These are phyloP conservation scores for Neurospora terricola DNA, from an alignment of 495 filamentous ascomycete genomes.

Conservation along the genomic window DNA sequence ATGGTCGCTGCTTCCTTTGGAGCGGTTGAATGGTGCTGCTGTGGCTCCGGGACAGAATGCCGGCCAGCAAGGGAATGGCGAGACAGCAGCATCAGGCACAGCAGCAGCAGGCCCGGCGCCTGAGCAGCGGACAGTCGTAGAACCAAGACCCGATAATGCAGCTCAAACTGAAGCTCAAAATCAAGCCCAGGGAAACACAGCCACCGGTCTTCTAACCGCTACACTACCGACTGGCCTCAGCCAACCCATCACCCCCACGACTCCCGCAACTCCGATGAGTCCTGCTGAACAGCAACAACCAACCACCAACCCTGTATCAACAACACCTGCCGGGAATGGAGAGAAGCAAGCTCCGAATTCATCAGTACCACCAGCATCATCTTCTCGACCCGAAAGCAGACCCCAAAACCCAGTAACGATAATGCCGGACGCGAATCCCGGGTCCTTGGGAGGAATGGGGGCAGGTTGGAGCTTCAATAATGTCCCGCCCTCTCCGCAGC, in stretches of 20 bases:
- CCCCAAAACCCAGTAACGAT: not conserved
- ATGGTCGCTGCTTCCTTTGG: slow-evolving; percentile 64
- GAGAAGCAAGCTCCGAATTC: not conserved
- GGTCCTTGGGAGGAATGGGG: not conserved
- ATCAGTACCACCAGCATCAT: not conserved
- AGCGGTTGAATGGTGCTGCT: slow-evolving; percentile 38
- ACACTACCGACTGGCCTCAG: not conserved
- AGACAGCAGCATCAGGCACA: not conserved
- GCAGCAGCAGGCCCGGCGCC: not conserved
- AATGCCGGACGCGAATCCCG: not conserved
- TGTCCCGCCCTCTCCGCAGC: not conserved
- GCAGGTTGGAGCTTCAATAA: not conserved
- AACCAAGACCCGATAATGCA: not conserved
- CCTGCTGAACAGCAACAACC: not conserved
- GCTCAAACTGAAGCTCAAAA: not conserved
- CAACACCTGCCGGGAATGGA: not conserved
- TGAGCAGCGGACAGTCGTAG: not conserved
- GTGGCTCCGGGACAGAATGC: not conserved
- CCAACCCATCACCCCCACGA: not conserved
- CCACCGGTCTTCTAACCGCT: not conserved
- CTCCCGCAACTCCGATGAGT: not conserved
- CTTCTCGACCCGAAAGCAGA: not conserved
- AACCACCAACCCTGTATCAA: not conserved
- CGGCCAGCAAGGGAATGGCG: not conserved
- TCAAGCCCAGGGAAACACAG: not conserved